phyloP scores from a whole-genome alignment of 768 basidiomycete genomes.

The Podaxis mareebaensis region DNA sequence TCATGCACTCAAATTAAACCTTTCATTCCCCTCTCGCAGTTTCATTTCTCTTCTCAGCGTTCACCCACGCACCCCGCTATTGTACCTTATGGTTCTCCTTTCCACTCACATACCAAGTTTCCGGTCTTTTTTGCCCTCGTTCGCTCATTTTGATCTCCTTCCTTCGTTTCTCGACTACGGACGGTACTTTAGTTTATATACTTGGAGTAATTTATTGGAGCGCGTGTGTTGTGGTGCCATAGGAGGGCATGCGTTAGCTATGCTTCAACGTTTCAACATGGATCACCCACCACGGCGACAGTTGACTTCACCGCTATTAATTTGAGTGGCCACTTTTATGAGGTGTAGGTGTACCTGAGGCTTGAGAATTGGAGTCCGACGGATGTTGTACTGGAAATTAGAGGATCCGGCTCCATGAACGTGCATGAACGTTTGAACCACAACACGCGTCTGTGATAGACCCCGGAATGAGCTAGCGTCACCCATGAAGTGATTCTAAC shows the following conservation, averaged over 20 bases:
- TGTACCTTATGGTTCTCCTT: background rate
- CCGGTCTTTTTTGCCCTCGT: background rate
- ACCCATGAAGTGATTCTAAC: too few relatives aligned
- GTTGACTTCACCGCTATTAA: too few relatives aligned
- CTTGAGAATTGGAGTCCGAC: too few relatives aligned
- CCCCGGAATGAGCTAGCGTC: too few relatives aligned
- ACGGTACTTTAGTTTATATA: background rate
- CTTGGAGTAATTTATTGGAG: background rate
- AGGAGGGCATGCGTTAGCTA: background rate
- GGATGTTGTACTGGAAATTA: too few relatives aligned
- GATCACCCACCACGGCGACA: too few relatives aligned
- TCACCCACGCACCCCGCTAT: background rate
- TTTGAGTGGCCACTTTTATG: too few relatives aligned
- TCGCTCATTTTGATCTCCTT: background rate
- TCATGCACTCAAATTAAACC: slow-evolving; percentile 1
- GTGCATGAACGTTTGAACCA: too few relatives aligned
- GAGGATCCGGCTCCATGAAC: too few relatives aligned
- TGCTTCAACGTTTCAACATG: background rate
- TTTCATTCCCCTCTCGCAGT: background rate
- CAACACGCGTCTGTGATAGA: too few relatives aligned
- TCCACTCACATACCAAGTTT: background rate
- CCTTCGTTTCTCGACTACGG: background rate
- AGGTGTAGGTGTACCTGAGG: too few relatives aligned
- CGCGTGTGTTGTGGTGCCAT: background rate
- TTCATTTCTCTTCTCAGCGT: background rate